Conservation (phyloP, 306 rosid genomes). For the Prunus persica region Prunus_persica_NCBIv2 NC_034009.1:27824001-27824500, state of each 20-base stretch:
- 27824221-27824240: constrained; percentile 21
- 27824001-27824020: constrained; percentile 99
- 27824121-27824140: constrained; percentile 4
- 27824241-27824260: constrained; percentile 17
- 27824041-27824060: constrained; percentile 38
- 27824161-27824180: constrained; percentile 60
- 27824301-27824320: constrained; percentile 29
- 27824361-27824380: constrained; percentile 94
- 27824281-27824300: constrained; percentile 19
- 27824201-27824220: constrained; percentile 54
- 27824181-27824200: constrained; percentile 69
- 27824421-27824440: constrained; percentile 42
- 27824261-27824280: constrained; percentile 23
- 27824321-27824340: constrained; percentile 23
- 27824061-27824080: constrained; percentile 66
- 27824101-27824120: neutral
- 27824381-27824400: constrained; percentile 28
- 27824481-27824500: constrained; percentile 1
- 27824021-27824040: constrained; percentile 83
- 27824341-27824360: constrained; percentile 18
- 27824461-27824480: neutral
- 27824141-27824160: constrained; percentile 49
- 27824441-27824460: constrained; percentile 15
- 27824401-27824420: constrained; percentile 7
- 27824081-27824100: constrained; percentile 16